phyloP scores from a whole-genome alignment of 768 basidiomycete genomes.

The Suillus decipiens region DNA sequence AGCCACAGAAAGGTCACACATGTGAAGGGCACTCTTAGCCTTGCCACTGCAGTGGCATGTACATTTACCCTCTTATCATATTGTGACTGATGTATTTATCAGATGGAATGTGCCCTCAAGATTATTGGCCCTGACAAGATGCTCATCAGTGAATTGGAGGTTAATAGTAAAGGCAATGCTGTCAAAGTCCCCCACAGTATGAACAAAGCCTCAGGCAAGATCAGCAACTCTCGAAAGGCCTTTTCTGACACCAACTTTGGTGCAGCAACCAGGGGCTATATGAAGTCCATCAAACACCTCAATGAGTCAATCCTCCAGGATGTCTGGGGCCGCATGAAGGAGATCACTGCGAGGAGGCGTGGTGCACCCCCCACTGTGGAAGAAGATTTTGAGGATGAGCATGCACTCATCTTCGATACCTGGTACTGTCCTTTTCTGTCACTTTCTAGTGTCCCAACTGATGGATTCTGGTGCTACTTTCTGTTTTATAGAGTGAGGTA shows the following conservation, averaged over 20 bases:
- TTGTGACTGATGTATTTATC: background rate
- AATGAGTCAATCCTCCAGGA: background rate
- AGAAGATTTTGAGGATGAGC: background rate
- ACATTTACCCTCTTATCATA: background rate
- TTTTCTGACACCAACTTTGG: background rate
- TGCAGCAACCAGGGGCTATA: background rate
- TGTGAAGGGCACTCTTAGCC: slow-evolving; percentile 5
- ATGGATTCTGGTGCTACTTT: no score
- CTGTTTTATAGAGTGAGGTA: background rate
- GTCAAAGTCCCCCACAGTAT: background rate
- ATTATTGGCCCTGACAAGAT: background rate
- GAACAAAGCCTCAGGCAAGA: background rate
- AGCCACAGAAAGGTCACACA: background rate
- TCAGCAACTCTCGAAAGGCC: background rate
- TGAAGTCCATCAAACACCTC: background rate
- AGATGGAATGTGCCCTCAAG: slow-evolving; percentile 14
- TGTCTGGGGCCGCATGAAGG: background rate
- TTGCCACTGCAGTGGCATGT: slow-evolving; percentile 9
- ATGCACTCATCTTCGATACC: background rate
- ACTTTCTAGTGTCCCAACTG: background rate
- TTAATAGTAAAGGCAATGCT: background rate
- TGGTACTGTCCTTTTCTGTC: background rate
- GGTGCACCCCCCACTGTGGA: background rate
- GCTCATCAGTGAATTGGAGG: background rate
- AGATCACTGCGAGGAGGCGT: background rate